Base-by-base conservation (phyloP, 1,284 basidiomycete genomes). In the Ceratobasidium sp. region DNA sequence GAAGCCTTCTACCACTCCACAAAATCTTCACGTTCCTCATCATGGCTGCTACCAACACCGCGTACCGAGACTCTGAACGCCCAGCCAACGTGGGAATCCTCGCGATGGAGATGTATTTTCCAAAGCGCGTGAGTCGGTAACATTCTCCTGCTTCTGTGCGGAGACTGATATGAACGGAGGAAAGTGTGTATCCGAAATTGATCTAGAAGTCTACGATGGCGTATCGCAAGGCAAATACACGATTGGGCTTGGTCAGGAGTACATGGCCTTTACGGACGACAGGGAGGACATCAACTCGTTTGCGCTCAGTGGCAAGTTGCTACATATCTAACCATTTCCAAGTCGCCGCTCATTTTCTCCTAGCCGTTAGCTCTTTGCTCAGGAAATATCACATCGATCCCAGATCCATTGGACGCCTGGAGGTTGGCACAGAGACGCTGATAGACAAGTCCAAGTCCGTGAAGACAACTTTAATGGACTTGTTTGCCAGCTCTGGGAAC, bases 371-470 rank as follows among this genome's bases (percentile, higher is more conserved):
- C 74, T 90, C 90, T 76, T 89, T 99, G 49, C 86, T 99, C 76
- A 87, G 94, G 79, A 98, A 97, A 83, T 97, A 92, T 87, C 90
- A 95, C 84, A 88, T 99, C 78, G 95, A 98, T 85, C 96, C 96
- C 75, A 91, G 88, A 79, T 94, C 92, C 72, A 96, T 99, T 80
- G 96, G 96, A 74, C 95, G 96, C 77, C 88, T 99, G 74, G 96
- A 99, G 77, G 95, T 99, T 77, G 96, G 96, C 73, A 99, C 97
- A 38, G 97, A 99, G 83, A 98, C 97, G 67, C 94, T 99, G 83
- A 98, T 99, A 78, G 96, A 99, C 88, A 99, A 99, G 85, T 96
- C 95, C 75, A 99, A 99, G 84, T 94, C 96, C 33, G 95, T 96
- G 82, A 99, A 99, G 84, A 98, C 97, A 3, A 90, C 95, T 73